These are phyloP conservation scores for Astrothelium macrocarpum DNA, from an alignment of 495 filamentous ascomycete genomes.

Conservation along the genomic window DNA sequence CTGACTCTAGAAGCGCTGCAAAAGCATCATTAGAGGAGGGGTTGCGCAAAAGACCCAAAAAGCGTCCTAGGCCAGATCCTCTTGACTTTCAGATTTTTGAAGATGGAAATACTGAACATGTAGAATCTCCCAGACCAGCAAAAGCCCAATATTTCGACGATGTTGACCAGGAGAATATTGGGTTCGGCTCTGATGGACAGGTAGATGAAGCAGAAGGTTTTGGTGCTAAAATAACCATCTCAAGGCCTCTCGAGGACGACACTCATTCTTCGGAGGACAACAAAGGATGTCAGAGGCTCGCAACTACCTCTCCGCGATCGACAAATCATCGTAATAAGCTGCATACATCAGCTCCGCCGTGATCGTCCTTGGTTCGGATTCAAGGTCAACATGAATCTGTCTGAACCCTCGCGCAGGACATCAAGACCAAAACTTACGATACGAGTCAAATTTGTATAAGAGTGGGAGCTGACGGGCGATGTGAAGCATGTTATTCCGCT, in stretches of 20 bases:
- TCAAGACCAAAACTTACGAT: too few relatives aligned
- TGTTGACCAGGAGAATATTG: not conserved
- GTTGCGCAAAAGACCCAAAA: not conserved
- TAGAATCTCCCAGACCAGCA: not conserved
- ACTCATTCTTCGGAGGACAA: not conserved
- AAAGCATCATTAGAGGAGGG: not conserved
- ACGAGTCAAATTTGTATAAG: too few relatives aligned
- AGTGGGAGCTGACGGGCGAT: too few relatives aligned
- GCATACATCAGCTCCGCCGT: too few relatives aligned
- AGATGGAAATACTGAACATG: not conserved
- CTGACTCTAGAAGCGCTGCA: not conserved
- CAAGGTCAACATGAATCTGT: too few relatives aligned
- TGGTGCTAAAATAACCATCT: not conserved
- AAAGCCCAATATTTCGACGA: not conserved
- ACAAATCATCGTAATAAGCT: too few relatives aligned
- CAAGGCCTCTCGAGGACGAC: too few relatives aligned
- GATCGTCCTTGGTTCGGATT: too few relatives aligned
- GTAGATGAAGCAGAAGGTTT: not conserved
- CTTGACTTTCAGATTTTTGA: not conserved
- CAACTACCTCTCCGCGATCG: not conserved
- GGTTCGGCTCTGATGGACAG: not conserved
- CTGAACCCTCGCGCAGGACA: too few relatives aligned
- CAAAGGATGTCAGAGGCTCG: too few relatives aligned
- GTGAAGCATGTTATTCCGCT: too few relatives aligned
- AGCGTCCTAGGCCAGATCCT: not conserved